Evolutionary conservation across 208 protist species (phyloP).

Genomic region (Novymonas esmeraldas): DNA sequence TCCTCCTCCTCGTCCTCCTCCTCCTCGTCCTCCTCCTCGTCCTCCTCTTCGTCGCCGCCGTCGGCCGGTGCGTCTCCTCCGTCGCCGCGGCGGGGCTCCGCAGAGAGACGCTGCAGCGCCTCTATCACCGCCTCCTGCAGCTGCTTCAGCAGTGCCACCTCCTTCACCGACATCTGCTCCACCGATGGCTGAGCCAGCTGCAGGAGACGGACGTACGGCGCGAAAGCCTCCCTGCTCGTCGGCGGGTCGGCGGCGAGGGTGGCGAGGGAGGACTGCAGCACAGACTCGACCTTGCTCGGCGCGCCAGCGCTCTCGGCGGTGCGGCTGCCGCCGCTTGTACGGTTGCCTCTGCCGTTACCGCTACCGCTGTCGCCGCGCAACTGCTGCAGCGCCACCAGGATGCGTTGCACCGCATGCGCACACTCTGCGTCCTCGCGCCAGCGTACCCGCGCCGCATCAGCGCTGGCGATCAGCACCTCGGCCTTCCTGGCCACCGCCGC

Average conservation of each 20-base stretch:
- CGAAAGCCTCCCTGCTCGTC: conserved; percentile 31
- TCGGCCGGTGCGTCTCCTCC: conserved; percentile 3
- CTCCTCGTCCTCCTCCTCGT: background rate
- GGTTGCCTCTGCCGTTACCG: background rate
- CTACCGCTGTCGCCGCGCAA: background rate
- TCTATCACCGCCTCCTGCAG: conserved; percentile 52
- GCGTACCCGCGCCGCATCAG: conserved; percentile 14
- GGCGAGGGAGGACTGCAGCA: conserved; percentile 20
- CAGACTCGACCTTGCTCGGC: conserved; percentile 24
- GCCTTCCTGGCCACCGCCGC: conserved; percentile 18
- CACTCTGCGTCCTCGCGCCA: conserved; percentile 28
- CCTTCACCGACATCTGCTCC: conserved; percentile 34
- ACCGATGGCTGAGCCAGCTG: conserved; percentile 24
- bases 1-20: conserved; percentile 11
- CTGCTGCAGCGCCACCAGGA: conserved; percentile 21
- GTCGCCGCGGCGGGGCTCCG: background rate
- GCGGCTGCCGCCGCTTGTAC: background rate
- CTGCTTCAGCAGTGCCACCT: conserved; percentile 43
- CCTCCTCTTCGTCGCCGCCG: background rate
- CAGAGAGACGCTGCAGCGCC: conserved; percentile 14
- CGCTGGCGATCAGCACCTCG: conserved; percentile 25
- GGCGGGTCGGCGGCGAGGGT: conserved; percentile 25
- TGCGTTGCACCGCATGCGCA: conserved; percentile 1
- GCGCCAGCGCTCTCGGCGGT: background rate
- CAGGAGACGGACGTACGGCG: conserved; percentile 49